A percentile compares a stretch with the other conserved stretches of the same genome.
These are phyloP conservation scores for Linum trigynum DNA, from an alignment of 345 rosid genomes.

Conservation along the genomic window DNA sequence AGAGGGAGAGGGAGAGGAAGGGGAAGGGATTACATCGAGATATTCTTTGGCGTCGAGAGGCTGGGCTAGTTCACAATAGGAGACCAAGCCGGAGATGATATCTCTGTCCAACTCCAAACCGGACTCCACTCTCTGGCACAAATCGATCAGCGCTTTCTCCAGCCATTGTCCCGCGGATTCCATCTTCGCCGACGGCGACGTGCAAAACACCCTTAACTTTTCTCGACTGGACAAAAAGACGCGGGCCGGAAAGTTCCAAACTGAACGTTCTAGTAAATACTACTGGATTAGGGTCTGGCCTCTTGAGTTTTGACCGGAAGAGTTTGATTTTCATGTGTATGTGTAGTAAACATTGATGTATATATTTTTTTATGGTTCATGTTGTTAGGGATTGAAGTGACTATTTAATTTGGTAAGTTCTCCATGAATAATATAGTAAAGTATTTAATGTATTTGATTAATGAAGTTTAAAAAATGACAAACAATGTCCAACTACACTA, in stretches of 20 bases:
- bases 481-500: no score
- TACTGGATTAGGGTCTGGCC: neutral
- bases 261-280: no score
- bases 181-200: slow-evolving; percentile 25
- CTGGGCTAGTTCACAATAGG: slow-evolving; percentile 83
- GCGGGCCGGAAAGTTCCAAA: no score
- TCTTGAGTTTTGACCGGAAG: neutral
- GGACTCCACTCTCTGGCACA: slow-evolving; percentile 46
- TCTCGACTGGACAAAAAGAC: no score
- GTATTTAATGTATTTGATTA: no score
- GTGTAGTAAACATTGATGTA: no score
- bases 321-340: no score
- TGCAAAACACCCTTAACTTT: neutral
- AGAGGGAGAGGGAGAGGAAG: slow-evolving; percentile 6
- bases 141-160: slow-evolving; percentile 62
- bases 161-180: slow-evolving; percentile 68
- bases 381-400: neutral
- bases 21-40: slow-evolving; percentile 57
- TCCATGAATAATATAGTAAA: no score
- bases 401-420: no score
- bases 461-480: no score
- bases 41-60: slow-evolving; percentile 93
- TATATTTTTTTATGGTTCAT: neutral
- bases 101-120: slow-evolving; percentile 70
- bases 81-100: slow-evolving; percentile 73